Evolutionary conservation across 371 early-diverging fungal genomes (phyloP).

Genomic region (Rhizopus sp.): DNA sequence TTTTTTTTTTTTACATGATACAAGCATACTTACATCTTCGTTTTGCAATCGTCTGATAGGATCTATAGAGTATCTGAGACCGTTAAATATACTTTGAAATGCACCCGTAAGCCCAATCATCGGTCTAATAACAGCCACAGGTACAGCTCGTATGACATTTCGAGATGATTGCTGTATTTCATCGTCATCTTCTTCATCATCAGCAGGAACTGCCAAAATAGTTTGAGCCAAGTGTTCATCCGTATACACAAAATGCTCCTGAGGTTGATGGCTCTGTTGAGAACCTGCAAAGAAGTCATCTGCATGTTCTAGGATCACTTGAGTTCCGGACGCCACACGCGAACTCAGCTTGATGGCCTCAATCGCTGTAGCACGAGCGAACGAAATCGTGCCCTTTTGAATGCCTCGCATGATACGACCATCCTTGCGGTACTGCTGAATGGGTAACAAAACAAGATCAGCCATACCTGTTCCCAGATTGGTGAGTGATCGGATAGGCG

Average conservation of each 20-base stretch:
- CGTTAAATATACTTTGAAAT: constrained; percentile 89
- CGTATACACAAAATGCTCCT: constrained; percentile 18
- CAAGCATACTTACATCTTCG: constrained; percentile 73
- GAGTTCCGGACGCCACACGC: constrained; percentile 87
- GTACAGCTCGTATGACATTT: constrained; percentile 87
- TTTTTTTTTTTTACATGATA: neutral
- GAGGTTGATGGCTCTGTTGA: constrained; percentile 4
- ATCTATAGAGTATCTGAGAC: constrained; percentile 89
- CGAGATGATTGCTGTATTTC: constrained; percentile 52
- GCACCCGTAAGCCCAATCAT: constrained; percentile 96
- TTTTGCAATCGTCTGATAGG: constrained; percentile 75
- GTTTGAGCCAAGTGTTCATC: constrained; percentile 61
- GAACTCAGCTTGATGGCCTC: constrained; percentile 91
- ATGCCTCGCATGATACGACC: constrained; percentile 86
- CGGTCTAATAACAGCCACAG: constrained; percentile 90
- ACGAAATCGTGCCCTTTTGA: constrained; percentile 86
- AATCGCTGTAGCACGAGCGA: constrained; percentile 86
- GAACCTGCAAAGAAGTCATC: constrained; percentile 72
- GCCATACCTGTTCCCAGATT: constrained; percentile 92
- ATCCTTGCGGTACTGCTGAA: constrained; percentile 92
- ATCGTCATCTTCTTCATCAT: constrained; percentile 71
- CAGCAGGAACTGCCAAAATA: constrained; percentile 87
- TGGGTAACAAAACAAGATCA: constrained; percentile 89
- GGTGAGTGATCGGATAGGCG: constrained; percentile 86
- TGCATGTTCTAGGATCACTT: constrained; percentile 88